These are phyloP conservation scores for Daldinia vernicosa DNA, from an alignment of 495 filamentous ascomycete genomes.

Conservation along the genomic window DNA sequence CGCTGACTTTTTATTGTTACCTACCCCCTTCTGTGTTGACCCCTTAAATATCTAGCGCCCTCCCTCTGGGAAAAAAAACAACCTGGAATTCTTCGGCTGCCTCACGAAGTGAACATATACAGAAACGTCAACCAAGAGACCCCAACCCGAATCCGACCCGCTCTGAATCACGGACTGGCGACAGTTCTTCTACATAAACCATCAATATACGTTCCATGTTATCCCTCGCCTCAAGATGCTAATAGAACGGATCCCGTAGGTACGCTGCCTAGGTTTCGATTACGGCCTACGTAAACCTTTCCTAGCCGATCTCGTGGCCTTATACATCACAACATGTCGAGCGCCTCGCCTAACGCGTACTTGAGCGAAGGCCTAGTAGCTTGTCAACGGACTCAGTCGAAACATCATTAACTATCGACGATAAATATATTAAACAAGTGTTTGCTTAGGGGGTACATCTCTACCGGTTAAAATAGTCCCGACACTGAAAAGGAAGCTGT, in stretches of 20 bases:
- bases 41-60: neutral
- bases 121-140: neutral
- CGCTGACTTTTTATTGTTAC: slow-evolving; percentile 14
- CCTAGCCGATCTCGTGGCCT: neutral
- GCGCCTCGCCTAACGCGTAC: too few relatives aligned
- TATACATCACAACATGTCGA: neutral
- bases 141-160: neutral
- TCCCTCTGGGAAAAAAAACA: neutral
- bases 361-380: neutral
- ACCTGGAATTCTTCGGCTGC: neutral
- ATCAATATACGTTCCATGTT: neutral
- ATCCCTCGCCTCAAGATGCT: neutral
- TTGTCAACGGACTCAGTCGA: neutral
- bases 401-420: neutral
- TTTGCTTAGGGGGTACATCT: neutral
- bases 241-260: neutral
- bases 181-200: neutral
- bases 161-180: neutral
- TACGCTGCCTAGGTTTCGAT: neutral
- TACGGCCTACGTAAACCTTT: neutral
- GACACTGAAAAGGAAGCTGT: neutral
- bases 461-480: neutral
- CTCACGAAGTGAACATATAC: too few relatives aligned
- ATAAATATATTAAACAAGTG: neutral
- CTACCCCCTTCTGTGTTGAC: neutral